Base-by-base conservation (phyloP, 2,329 filamentous ascomycete species). In the Fusarium scirpi region DNA sequence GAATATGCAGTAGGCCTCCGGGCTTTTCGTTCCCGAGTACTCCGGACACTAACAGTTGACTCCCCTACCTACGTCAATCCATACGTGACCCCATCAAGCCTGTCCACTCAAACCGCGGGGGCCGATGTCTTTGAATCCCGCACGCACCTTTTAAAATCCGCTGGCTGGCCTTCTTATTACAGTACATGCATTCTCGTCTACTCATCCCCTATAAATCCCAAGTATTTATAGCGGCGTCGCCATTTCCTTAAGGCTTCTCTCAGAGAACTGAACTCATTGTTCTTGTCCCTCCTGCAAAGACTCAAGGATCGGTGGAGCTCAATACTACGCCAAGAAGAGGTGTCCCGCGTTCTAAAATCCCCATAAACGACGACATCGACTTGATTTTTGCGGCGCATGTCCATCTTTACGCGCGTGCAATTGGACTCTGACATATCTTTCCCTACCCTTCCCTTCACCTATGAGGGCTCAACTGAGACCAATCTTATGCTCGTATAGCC, bases 391-490 rank as follows among this genome's bases (percentile, higher is more conserved):
- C 64, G 58, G 48, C 58, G 69, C 46, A 64, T 58, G 41, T 47
- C 60, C 46, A 64, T 58, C 38, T 45, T 70, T 55, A 64, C 73
- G 62, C 71, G 59, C 67, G 46, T 55, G 63, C 64, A 62, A 45
- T 43, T 53, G 12, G 49, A 53, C 24, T 60, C 49, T 62, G 60
- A 52, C 38, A 45, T 55, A 65, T 55, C 40, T 40, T 58, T 54
- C 20, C 56, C 58, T 52, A 43, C 32, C 18, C 24, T 41, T 44
- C 38, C 47, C 32, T 59, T 71, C 47, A 73, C 64, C 52, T 73
- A 76, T 76, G 74, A 75, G 69, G 54, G 44, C 60, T 29, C 74
- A 70, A 63, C 48, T 73, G 54, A 58, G 58, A 55, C 67, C 62
- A 46, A 52, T 60, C 27, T 11, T 66, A 55, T 71, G 58, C 53